Evolutionary conservation across 495 filamentous ascomycete genomes (phyloP).

Genomic region (Penicillium ucsense): DNA sequence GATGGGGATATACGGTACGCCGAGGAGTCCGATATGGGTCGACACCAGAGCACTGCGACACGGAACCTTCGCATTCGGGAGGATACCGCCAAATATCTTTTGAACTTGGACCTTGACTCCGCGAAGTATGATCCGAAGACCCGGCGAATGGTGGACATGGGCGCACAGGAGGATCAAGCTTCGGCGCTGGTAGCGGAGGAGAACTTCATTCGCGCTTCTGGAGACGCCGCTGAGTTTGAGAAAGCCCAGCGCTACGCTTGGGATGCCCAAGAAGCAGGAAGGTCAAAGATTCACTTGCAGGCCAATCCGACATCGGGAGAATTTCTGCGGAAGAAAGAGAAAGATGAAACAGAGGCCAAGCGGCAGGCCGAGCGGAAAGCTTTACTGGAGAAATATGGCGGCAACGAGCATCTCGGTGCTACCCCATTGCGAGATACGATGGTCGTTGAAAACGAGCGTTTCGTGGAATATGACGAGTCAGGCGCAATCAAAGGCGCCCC

Average conservation of each 20-base stretch:
- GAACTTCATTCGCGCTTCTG: constrained; percentile 80
- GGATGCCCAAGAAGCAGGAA: constrained; percentile 79
- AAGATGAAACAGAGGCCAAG: constrained; percentile 59
- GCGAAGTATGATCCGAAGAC: constrained; percentile 99
- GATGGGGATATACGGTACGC: constrained; percentile 71
- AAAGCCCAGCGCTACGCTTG: constrained; percentile 82
- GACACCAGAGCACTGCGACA: constrained; percentile 80
- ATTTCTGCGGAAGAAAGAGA: constrained; percentile 66
- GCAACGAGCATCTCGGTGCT: constrained; percentile 53
- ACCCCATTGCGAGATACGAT: constrained; percentile 53
- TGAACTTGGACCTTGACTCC: constrained; percentile 91
- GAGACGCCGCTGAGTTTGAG: constrained; percentile 93
- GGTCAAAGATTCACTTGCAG: constrained; percentile 76
- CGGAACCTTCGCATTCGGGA: constrained; percentile 85
- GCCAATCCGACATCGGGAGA: constrained; percentile 94
- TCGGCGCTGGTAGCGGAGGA: constrained; percentile 88
- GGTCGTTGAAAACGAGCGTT: constrained; percentile 74
- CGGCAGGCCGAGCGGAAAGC: constrained; percentile 56
- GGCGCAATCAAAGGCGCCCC: constrained; percentile 84
- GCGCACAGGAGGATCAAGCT: constrained; percentile 72
- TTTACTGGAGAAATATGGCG: constrained; percentile 79
- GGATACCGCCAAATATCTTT: constrained; percentile 95
- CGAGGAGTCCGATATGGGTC: constrained; percentile 94
- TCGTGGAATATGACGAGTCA: constrained; percentile 87
- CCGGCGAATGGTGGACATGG: constrained; percentile 82